Evolutionary conservation across 1,284 basidiomycete genomes (phyloP).

Genomic region (Ganoderma resinaceum): DNA sequence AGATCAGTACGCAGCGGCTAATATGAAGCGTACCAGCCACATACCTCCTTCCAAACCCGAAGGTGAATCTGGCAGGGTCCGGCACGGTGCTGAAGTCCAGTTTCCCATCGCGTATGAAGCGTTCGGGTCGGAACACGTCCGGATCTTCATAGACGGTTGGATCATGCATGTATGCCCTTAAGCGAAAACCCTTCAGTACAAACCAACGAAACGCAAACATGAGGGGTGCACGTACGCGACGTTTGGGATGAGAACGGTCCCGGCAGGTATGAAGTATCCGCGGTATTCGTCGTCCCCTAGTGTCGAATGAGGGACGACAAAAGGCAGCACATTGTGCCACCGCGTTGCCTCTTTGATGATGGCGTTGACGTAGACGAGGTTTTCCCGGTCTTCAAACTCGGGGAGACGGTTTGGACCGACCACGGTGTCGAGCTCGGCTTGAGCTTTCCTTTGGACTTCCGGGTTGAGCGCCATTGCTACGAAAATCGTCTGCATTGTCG

Average conservation of each 20-base stretch:
- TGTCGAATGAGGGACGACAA: conserved; percentile 18
- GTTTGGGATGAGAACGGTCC: conserved; percentile 33
- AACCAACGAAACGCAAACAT: background rate
- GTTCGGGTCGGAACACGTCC: conserved; percentile 42
- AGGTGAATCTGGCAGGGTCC: conserved; percentile 38
- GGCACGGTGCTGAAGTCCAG: conserved; percentile 33
- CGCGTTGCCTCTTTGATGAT: conserved; percentile 33
- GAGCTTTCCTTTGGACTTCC: conserved; percentile 39
- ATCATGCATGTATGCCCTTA: conserved; percentile 35
- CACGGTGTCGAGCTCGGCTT: conserved; percentile 39
- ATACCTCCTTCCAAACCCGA: conserved; percentile 45
- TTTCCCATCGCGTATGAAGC: conserved; percentile 43
- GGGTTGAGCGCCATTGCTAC: conserved; percentile 44
- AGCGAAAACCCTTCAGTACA: background rate
- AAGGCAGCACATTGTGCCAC: conserved; percentile 30
- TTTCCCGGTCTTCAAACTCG: conserved; percentile 24
- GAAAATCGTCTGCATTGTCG: conserved; percentile 38
- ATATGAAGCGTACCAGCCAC: conserved; percentile 3
- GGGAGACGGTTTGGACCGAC: conserved; percentile 36
- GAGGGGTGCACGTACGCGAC: conserved; percentile 32
- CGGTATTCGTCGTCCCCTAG: conserved; percentile 26
- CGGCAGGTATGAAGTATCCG: conserved; percentile 34
- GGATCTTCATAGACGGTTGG: conserved; percentile 41
- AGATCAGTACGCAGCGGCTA: background rate
- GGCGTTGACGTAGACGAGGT: conserved; percentile 32